These are phyloP conservation scores for Saturnispora mendoncae DNA, from an alignment of 805 yeast species.

Conservation along the genomic window DNA sequence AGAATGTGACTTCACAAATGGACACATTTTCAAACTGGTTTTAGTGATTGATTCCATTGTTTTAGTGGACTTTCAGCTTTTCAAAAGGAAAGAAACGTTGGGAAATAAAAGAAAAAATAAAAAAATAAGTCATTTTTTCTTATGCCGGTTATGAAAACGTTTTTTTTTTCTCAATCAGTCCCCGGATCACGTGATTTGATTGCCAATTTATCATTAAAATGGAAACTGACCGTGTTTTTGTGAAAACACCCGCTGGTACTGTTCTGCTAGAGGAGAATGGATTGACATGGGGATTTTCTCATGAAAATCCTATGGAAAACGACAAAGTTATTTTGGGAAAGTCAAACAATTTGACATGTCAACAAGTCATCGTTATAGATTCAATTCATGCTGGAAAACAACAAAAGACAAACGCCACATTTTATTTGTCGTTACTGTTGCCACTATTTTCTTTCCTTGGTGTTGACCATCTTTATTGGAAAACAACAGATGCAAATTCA, in stretches of 20 bases:
- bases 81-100: not conserved
- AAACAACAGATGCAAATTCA: constrained; percentile 33
- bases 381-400: constrained; percentile 44
- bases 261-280: not conserved
- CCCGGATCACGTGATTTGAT: not conserved
- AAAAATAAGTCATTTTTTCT: not conserved
- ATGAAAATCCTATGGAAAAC: not conserved
- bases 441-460: constrained; percentile 38
- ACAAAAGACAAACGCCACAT: constrained; percentile 23
- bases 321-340: not conserved
- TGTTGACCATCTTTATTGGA: constrained; percentile 21
- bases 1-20: constrained; percentile 58
- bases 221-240: no score
- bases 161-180: not conserved
- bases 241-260: no score
- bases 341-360: not conserved
- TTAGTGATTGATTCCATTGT: constrained; percentile 75
- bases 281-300: not conserved
- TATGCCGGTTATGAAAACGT: not conserved
- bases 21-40: constrained; percentile 73
- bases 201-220: no score
- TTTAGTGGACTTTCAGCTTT: not conserved
- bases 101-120: not conserved
- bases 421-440: constrained; percentile 35
- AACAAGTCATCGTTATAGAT: constrained; percentile 30